Conservation (phyloP, 768 basidiomycete genomes). For the Macrolepiota albuminosa region DNA sequence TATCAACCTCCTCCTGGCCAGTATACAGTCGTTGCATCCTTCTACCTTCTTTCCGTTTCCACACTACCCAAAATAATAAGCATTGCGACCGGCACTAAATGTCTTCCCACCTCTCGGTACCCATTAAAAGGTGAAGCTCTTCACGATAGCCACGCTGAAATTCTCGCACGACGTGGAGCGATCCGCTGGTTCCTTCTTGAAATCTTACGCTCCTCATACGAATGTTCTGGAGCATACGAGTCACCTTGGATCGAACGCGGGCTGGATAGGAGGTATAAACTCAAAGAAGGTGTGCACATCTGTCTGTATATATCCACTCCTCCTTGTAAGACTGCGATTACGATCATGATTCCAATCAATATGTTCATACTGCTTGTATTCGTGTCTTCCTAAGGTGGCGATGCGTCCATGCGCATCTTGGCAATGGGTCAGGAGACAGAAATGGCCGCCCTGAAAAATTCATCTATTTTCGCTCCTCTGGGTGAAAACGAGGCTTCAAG, state of each 20-base stretch:
- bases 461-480: conserved; percentile 28
- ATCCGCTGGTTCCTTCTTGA: conserved; percentile 80
- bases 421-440: conserved; percentile 68
- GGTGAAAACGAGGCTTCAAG: conserved; percentile 44
- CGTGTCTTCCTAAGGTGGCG: conserved; percentile 57
- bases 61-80: conserved; percentile 53
- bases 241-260: conserved; percentile 48
- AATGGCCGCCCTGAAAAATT: conserved; percentile 67
- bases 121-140: conserved; percentile 70
- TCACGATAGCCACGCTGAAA: conserved; percentile 91
- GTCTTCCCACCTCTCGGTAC: conserved; percentile 59
- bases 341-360: not conserved
- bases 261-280: conserved; percentile 34
- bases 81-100: conserved; percentile 82
- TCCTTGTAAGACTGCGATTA: conserved; percentile 37
- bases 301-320: conserved; percentile 68
- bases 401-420: conserved; percentile 79
- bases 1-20: conserved; percentile 50
- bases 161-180: conserved; percentile 79
- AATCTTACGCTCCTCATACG: conserved; percentile 30
- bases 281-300: conserved; percentile 45
- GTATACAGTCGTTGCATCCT: conserved; percentile 62
- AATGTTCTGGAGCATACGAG: conserved; percentile 17
- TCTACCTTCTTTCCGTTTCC: conserved; percentile 32
- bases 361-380: conserved; percentile 6